Base-by-base conservation (phyloP, 352 stramenopile genomes). In the Aphanomyces stellatus region DNA sequence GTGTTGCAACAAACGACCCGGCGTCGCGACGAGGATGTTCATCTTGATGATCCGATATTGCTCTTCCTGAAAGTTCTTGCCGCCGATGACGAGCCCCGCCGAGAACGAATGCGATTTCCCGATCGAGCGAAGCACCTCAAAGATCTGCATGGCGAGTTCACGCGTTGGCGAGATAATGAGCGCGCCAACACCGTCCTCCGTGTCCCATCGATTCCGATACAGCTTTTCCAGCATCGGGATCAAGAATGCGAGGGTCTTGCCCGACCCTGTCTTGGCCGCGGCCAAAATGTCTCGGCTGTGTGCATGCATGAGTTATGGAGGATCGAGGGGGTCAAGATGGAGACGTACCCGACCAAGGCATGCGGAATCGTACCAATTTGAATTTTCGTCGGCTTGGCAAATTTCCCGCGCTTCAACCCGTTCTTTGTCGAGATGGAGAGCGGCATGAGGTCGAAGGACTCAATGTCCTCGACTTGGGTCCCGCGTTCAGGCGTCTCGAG, bases 121-220 rank as follows among this genome's bases (percentile, higher is more conserved):
- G 6, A 99, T 87, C 19, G 84, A 86, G 15, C 96, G 88, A 51
- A 99, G 78, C 27, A 99, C 97, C 67, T 99, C 95, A 75, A 99
- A 99, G 71, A 98, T 99, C 85, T 99, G 97, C 42, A 99, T 80
- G 46, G 97, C 97, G 19, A 99, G 77, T 77, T 99, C 98, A 59
- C 98, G 87, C 56, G 97, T 99, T 0, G 98, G 98, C 10, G 95
- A 98, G 61, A 99, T 96, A 8, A 99, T 77, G 30, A 99, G 81
- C 5, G 92, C 97, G 37, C 93, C 96, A 15, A 99, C 82, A 30
- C 97, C 97, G 73, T 99, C 96, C 49, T 93, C 85, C 8, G 82
- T 72, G 34, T 82, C 78, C 91, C 91, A 98, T 6, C 83, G 84
- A 40, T 84, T 75, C 15, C 85, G 83, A 72, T 90, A 97, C 19